Percentiles rank a stretch among this genome's conserved stretches.
Conservation (phyloP, 768 basidiomycete genomes). For the Mycena belliarum region DNA sequence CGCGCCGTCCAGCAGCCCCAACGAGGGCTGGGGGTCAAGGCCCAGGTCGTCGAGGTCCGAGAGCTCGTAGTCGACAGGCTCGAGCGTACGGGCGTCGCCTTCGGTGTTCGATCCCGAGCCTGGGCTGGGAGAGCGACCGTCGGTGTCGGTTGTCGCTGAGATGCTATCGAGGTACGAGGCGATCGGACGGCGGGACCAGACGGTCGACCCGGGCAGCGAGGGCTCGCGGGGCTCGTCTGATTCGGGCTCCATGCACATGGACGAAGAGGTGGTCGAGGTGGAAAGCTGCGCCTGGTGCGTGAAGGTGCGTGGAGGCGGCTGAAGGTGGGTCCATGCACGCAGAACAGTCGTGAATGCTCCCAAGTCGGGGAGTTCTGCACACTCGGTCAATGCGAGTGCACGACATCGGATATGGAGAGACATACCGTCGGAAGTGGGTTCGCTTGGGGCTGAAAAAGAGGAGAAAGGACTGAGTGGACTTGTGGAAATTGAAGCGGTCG, state of each 20-base stretch:
- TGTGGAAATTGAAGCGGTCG: constrained; percentile 9
- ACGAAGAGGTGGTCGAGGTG: constrained; percentile 10
- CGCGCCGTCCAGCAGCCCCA: constrained; percentile 73
- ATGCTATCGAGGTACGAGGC: constrained; percentile 42
- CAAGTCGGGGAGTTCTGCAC: constrained; percentile 55
- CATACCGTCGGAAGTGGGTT: constrained; percentile 41
- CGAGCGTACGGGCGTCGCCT: constrained; percentile 19
- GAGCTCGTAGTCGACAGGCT: constrained; percentile 22
- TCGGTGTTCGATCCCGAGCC: constrained; percentile 25
- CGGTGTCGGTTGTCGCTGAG: constrained; percentile 17
- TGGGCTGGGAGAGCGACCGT: constrained; percentile 19
- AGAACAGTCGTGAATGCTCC: constrained; percentile 58
- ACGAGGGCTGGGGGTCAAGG: constrained; percentile 52
- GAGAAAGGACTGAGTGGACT: constrained; percentile 39
- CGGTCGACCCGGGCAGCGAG: constrained; percentile 38
- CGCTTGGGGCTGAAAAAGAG: constrained; percentile 36
- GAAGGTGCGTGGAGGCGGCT: constrained; percentile 33
- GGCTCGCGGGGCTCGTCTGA: constrained; percentile 31
- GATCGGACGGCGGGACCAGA: constrained; percentile 45
- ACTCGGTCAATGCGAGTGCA: constrained; percentile 20
- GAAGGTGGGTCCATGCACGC: constrained; percentile 45
- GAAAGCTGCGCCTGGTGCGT: constrained; percentile 20
- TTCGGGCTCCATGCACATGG: constrained; percentile 22
- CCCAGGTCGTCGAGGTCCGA: constrained; percentile 30
- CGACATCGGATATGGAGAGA: background rate